These are phyloP conservation scores for Echria macrotheca DNA, from an alignment of 495 filamentous ascomycete species.

Conservation along the genomic window DNA sequence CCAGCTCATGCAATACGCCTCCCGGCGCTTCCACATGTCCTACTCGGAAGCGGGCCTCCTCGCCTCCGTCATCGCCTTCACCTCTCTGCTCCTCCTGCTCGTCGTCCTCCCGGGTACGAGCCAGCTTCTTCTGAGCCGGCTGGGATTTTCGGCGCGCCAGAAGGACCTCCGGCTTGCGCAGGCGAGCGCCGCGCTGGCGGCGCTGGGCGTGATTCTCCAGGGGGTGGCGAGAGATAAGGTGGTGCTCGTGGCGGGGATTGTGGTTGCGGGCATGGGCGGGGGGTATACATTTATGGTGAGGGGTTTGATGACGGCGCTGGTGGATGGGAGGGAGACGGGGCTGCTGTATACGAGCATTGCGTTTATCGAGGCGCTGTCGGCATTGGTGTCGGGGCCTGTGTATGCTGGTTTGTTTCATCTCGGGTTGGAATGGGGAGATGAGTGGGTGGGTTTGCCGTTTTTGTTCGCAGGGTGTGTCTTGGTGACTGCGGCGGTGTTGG, in stretches of 20 bases:
- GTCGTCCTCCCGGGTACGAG: neutral
- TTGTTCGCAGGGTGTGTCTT: neutral
- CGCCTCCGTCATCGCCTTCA: neutral
- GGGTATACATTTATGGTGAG: conserved; percentile 6
- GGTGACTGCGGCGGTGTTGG: conserved; percentile 2
- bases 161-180: conserved; percentile 7
- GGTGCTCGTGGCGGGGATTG: neutral
- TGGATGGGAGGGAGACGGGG: neutral
- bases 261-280: neutral
- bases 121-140: neutral
- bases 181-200: neutral
- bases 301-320: conserved; percentile 6
- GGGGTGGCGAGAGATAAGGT: neutral
- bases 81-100: neutral
- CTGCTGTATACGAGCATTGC: conserved; percentile 5
- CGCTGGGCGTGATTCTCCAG: neutral
- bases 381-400: neutral
- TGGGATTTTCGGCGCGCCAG: neutral
- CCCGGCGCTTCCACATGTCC: neutral
- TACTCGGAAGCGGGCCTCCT: neutral
- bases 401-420: neutral
- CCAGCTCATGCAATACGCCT: neutral
- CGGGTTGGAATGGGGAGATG: neutral
- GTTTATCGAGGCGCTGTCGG: neutral
- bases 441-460: conserved; percentile 5